These are phyloP conservation scores for Chalara sp. DNA, from an alignment of 2,329 filamentous ascomycete genomes.

Conservation along the genomic window DNA sequence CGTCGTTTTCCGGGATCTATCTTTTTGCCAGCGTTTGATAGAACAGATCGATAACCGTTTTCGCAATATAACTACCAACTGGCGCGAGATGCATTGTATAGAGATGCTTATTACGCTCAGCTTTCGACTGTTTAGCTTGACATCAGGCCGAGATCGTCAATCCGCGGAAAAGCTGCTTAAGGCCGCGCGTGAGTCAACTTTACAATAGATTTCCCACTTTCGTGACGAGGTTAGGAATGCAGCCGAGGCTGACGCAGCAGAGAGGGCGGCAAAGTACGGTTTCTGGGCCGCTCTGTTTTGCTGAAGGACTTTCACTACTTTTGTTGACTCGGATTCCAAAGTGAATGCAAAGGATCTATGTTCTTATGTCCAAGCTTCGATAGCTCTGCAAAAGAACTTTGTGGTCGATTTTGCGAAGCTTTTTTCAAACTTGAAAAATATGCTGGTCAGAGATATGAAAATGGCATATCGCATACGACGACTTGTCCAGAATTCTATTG, in stretches of 20 bases:
- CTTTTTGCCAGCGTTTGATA: constrained; percentile 42
- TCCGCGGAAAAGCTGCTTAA: constrained; percentile 29
- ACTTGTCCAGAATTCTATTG: constrained; percentile 31
- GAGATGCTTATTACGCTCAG: constrained; percentile 46
- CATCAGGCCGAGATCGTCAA: background rate
- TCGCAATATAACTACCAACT: constrained; percentile 42
- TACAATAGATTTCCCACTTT: constrained; percentile 43
- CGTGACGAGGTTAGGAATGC: constrained; percentile 36
- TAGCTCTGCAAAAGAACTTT: constrained; percentile 41
- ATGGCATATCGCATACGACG: constrained; percentile 31
- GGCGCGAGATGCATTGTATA: constrained; percentile 54
- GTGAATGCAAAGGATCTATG: constrained; percentile 13
- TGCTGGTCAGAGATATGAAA: constrained; percentile 41
- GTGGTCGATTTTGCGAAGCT: constrained; percentile 30
- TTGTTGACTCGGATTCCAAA: background rate
- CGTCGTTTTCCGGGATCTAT: constrained; percentile 37
- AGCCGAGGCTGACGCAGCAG: constrained; percentile 30
- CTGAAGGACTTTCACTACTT: constrained; percentile 35
- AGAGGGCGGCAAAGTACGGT: constrained; percentile 36
- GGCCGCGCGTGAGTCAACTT: constrained; percentile 35
- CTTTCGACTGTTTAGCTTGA: constrained; percentile 30
- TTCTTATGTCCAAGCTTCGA: constrained; percentile 32
- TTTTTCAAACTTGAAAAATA: constrained; percentile 26
- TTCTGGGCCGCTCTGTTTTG: constrained; percentile 53
- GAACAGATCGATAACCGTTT: constrained; percentile 42